Evolutionary conservation across 805 yeast species (phyloP), one percentile per base, ranked within the genome.

Genomic region (Wickerhamiella brachini): DNA sequence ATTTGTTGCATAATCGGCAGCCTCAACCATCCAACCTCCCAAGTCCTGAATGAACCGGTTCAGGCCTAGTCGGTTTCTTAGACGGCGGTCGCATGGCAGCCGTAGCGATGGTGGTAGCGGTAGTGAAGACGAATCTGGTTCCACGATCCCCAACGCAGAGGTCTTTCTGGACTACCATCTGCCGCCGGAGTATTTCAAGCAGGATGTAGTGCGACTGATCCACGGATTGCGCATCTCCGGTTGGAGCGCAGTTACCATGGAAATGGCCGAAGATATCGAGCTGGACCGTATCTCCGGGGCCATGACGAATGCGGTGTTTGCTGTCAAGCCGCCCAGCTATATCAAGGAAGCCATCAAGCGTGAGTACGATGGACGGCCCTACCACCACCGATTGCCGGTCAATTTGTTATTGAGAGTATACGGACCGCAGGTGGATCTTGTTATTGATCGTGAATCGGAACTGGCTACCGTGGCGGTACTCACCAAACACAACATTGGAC

Each of bases 361-460:
- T 13, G 65, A 65, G 46, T 51, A 62, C 54, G 52, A 54, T 7
- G 61, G 58, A 26, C 54, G 60, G 10, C 55, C 63, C 6, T 59
- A 61, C 47, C 65, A 60, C 50, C 60, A 59, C 54, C 53, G 66
- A 61, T 53, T 65, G 67, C 59, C 78, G 73, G 57, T 89, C 83
- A 22, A 79, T 10, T 68, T 93, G 37, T 68, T 93, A 44, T 69
- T 93, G 55, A 71, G 98, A 57, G 78, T 93, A 5, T 93, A 88
- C 61, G 98, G 98, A 20, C 82, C 85, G 38, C 85, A 87, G 61
- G 94, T 82, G 8, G 94, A 80, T 51, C 75, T 81, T 46, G 79
- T 93, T 53, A 88, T 93, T 56, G 96, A 93, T 65, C 72, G 98
- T 59, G 83, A 84, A 20, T 72, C 74, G 54, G 98, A 93, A 65